Base-by-base conservation (phyloP, 1,284 basidiomycete genomes). In the Anthracocystis walkeri region DNA sequence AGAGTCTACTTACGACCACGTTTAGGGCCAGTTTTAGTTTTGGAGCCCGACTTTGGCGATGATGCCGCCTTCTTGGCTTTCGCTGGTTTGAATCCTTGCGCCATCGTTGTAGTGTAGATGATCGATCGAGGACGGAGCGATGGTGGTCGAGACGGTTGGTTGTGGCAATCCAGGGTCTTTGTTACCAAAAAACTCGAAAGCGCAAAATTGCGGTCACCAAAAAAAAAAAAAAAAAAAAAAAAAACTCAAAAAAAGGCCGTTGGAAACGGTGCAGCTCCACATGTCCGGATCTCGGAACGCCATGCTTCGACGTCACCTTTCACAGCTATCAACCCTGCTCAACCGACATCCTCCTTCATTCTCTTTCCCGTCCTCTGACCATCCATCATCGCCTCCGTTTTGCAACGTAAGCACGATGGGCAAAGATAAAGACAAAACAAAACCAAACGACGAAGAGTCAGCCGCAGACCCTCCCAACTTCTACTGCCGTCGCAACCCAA, bases 31-130 rank as follows among this genome's bases (percentile, higher is more conserved):
- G 63, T 54, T 41, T 76, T 79, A 14, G 70, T 49, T 57, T 59
- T 63, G 57, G 59, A 38, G 7, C 60, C 60, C 4, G 72, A 67
- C 61, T 71, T 72, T 14, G 65, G 51, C 25, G 68, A 58, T 14
- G 68, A 33, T 3, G 58, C 45, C 27, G 65, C 58, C 56, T 72
- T 71, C 48, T 65, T 67, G 1, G 77, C 55, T 53, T 79, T 79
- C 7, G 77, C 61, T 14, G 77, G 74, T 54, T 79, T 77, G 66
- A 79, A 79, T 57, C 77, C 77, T 61, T 79, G 77, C 6, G 77
- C 77, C 77, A 79, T 79, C 35, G 54, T 62, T 42, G 16, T 3
- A 4, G n/a, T n/a, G 44, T 33, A 21, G 7, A 29, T 25, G 18
- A 7, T 20, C 3, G 5, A 16, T 38, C 29, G 31, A 33, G 4